Conservation (phyloP, 257 asterid genomes). For the Solanum ossicruentum region DNA sequence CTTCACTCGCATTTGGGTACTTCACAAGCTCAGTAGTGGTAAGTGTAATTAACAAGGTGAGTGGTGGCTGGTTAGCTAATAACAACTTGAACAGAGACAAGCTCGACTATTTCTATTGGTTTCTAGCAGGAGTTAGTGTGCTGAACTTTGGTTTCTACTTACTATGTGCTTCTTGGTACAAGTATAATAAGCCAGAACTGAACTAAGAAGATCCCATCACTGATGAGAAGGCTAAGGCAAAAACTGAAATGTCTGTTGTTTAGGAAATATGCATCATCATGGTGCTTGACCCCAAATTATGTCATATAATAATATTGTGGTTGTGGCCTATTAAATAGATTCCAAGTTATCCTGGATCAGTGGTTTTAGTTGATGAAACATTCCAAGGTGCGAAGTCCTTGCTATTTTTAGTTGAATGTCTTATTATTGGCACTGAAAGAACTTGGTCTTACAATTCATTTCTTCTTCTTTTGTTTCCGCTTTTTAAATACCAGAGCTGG, state of each 20-base stretch:
- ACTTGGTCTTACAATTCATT: background rate
- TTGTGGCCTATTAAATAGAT: background rate
- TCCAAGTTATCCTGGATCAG: background rate
- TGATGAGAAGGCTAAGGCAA: background rate
- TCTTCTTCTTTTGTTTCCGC: background rate
- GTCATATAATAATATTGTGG: background rate
- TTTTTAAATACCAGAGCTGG: background rate
- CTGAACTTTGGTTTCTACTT: conserved; percentile 43
- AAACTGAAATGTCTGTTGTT: background rate
- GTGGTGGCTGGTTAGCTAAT: conserved; percentile 52
- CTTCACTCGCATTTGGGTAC: conserved; percentile 59
- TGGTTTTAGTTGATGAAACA: background rate
- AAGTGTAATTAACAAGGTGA: conserved; percentile 41
- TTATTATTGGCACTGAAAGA: background rate
- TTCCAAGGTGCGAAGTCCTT: background rate
- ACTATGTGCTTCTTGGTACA: conserved; percentile 53
- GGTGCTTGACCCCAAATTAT: background rate
- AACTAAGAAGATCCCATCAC: conserved; percentile 2
- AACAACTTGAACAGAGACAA: conserved; percentile 50
- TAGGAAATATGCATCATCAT: background rate
- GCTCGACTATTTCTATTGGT: conserved; percentile 51
- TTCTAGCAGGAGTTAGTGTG: conserved; percentile 32
- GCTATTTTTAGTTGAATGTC: background rate
- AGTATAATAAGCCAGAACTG: conserved; percentile 33
- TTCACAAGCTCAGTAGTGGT: conserved; percentile 58